These are phyloP conservation scores for Clitopilus passeckerianus DNA, from an alignment of 768 basidiomycete genomes.

Conservation along the genomic window DNA sequence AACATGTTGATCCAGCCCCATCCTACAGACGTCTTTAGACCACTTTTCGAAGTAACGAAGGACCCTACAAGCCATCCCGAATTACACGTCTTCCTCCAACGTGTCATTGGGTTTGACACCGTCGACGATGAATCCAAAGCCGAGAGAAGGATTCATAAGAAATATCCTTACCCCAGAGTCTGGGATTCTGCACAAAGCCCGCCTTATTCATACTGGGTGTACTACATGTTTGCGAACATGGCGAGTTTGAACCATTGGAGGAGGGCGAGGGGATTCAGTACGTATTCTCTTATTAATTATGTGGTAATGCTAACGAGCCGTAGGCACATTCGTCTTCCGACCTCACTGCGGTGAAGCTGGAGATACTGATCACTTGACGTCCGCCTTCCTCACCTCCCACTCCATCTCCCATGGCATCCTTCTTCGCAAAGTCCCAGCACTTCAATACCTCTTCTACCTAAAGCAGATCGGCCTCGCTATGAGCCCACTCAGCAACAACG, in stretches of 20 bases:
- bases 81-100: slow-evolving; percentile 90
- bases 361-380: slow-evolving; percentile 95
- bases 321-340: slow-evolving; percentile 94
- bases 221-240: slow-evolving; percentile 98
- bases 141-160: slow-evolving; percentile 87
- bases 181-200: slow-evolving; percentile 92
- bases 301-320: no score
- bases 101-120: slow-evolving; percentile 96
- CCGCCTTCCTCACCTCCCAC: slow-evolving; percentile 93
- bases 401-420: slow-evolving; percentile 99
- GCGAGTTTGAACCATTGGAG: slow-evolving; percentile 94
- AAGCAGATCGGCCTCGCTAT: slow-evolving; percentile 98
- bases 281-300: slow-evolving; percentile 21
- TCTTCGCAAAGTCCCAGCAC: slow-evolving; percentile 92
- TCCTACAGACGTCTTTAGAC: slow-evolving; percentile 78
- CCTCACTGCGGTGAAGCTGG: slow-evolving; percentile 98
- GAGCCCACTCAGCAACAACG: slow-evolving; percentile 98
- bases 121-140: slow-evolving; percentile 97
- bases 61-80: slow-evolving; percentile 90
- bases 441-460: slow-evolving; percentile 96
- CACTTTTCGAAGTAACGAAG: slow-evolving; percentile 93
- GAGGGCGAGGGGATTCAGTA: slow-evolving; percentile 84
- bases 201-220: slow-evolving; percentile 94
- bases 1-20: not conserved
- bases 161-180: slow-evolving; percentile 85